These are phyloP conservation scores for Phytopythium vexans DNA, from an alignment of 352 stramenopile genomes.

Conservation along the genomic window DNA sequence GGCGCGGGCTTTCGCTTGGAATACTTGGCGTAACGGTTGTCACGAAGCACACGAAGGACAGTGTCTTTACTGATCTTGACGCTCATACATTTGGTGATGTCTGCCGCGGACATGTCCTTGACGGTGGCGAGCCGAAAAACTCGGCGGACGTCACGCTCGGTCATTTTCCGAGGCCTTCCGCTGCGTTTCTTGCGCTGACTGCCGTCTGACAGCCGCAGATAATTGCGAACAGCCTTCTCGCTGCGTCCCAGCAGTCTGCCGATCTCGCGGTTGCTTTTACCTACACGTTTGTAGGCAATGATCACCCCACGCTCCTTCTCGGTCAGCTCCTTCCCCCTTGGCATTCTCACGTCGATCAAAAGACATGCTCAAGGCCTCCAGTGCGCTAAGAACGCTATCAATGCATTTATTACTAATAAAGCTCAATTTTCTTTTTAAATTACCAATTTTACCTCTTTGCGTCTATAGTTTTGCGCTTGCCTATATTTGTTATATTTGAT, in stretches of 20 bases:
- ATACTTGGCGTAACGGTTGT: constrained; percentile 6
- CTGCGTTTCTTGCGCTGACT: not conserved
- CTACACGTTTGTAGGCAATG: not conserved
- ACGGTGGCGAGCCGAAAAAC: not conserved
- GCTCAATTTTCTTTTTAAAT: not conserved
- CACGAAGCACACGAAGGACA: constrained; percentile 2
- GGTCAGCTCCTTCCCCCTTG: not conserved
- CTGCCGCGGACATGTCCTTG: not conserved
- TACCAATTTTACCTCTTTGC: not conserved
- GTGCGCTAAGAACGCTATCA: too few relatives aligned
- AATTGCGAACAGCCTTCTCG: not conserved
- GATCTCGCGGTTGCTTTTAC: not conserved
- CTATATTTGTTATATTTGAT: too few relatives aligned
- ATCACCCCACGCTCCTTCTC: not conserved
- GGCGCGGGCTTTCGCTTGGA: constrained; percentile 7
- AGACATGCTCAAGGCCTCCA: too few relatives aligned
- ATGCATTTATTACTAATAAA: not conserved
- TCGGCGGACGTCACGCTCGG: not conserved
- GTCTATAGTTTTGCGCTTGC: not conserved
- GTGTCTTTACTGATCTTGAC: not conserved
- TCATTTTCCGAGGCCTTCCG: not conserved
- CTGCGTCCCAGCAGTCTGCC: not conserved
- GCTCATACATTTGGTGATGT: not conserved
- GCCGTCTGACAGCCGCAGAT: not conserved
- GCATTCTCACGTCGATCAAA: not conserved